Base-by-base conservation (phyloP, 805 yeast genomes). In the Jamesozyma piceae region DNA sequence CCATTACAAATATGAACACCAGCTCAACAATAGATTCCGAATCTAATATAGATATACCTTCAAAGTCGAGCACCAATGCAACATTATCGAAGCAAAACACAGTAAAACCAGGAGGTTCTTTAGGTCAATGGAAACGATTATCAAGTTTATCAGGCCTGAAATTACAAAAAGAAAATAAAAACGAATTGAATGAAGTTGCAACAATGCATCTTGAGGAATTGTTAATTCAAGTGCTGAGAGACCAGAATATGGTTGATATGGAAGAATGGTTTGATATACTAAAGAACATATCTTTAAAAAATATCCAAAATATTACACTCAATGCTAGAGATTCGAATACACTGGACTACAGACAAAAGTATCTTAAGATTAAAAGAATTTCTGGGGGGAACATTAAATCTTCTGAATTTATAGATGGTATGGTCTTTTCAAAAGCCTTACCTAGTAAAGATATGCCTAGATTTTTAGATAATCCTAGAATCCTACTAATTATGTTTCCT, bases 401-500 rank as follows among this genome's bases (percentile, higher is more conserved):
- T 35, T 77, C 90, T 0, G 65, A 65, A 22, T 72, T 75, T 26
- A 60, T 90, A 3, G 79, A 82, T 54, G 99, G 98, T 0, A 63
- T 86, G 4, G 82, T 86, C 3, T 87, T 89, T 61, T 82, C 97
- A 0, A 87, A 88, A 50, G 77, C 80, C 15, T 67, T 89, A 35
- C 95, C 95, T 3, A 68, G 84, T 31, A 85, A 81, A 54, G 60
- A 74, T 1, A 94, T 92, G 98, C 75, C 87, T 0, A 60, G 75
- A 5, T 55, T 59, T 20, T 68, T 94, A 6, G 53, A 57, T 0
- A 71, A 75, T 39, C 97, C 99, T 0, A 74, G 79, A 42, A 82
- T 92, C 32, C 77, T 90, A 45, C 68, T 94, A 15, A 71, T 92
- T 5, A 80, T 88, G 70, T 92, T 92, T 54, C 96, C 97, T 0